Evolutionary conservation across 257 asterid genomes (phyloP), one percentile per base, ranked within the genome.

Genomic region (Nicotiana knightiana): DNA sequence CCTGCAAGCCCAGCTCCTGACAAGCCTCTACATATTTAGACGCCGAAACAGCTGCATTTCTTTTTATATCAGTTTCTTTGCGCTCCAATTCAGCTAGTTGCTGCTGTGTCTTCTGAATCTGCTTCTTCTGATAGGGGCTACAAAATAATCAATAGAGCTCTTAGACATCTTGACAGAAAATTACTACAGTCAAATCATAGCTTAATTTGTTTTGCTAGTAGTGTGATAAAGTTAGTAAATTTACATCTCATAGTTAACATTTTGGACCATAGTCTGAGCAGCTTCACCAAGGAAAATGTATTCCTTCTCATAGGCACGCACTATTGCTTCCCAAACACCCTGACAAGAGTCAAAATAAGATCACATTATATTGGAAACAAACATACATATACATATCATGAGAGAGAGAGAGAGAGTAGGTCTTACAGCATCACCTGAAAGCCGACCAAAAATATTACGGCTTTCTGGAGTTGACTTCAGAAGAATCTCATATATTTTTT

Each of bases 371-470:
- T 46, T 6, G 46, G 4, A 63, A 76, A 61, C 28, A 57, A 67
- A 71, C 55, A 46, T 57, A 68, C 64, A 53, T 58, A 58, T 43
- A 15, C 67, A 79, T n/a, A 65, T 10, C 39, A 11, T 33, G 26
- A 35, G 6, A 46, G 3, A 58, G 84, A 68, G 58, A 3, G 88
- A 61, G 81, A 82, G 11, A 62, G 83, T 81, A 85, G 88, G 88
- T 91, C 99, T 96, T 94, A 93, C 99, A 92, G 97, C 90, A 88
- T 90, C 95, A 91, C 98, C 97, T 87, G 99, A 94, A 87, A 92
- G 99, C 92, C 97, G 97, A 75, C 99, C 99, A 91, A 96, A 94
- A 55, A 94, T 92, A 85, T 91, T 96, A 81, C 98, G 98, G 96
- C 94, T 94, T 89, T 96, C 97, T 79, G 95, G 93, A 85, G 92